phyloP scores from a whole-genome alignment of 306 rosid species.

The Glycine latifolia region DNA sequence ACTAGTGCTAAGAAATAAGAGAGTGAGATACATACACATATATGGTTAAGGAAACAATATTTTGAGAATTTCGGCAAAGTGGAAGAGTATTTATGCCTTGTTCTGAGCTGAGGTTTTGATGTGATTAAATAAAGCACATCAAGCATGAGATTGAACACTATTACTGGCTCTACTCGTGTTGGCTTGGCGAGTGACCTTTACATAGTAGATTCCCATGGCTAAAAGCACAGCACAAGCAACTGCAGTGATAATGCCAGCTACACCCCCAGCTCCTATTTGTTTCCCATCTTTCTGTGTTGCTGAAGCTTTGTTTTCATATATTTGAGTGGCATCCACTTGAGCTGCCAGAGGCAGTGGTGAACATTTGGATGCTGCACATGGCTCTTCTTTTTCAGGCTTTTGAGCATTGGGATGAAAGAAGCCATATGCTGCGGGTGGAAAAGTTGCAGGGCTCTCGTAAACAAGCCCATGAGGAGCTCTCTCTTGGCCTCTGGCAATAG shows the following conservation, averaged over 20 bases:
- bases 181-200: constrained; percentile 58
- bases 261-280: constrained; percentile 56
- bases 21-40: constrained; percentile 20
- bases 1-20: constrained; percentile 30
- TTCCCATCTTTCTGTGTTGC: constrained; percentile 42
- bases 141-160: constrained; percentile 59
- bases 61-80: neutral
- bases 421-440: constrained; percentile 80
- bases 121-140: constrained; percentile 35
- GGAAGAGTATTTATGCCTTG: neutral
- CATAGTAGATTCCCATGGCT: constrained; percentile 43
- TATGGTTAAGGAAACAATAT: constrained; percentile 19
- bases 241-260: constrained; percentile 67
- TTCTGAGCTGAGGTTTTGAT: neutral
- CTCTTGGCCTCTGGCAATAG: constrained; percentile 58
- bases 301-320: constrained; percentile 56
- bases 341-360: constrained; percentile 81
- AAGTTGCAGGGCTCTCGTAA: constrained; percentile 59
- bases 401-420: constrained; percentile 75
- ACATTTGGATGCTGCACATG: constrained; percentile 65
- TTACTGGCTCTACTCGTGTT: constrained; percentile 57
- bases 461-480: constrained; percentile 84
- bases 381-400: constrained; percentile 51
- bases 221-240: constrained; percentile 58
- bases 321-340: constrained; percentile 57